These are phyloP conservation scores for Rhodotorula paludigena DNA, from an alignment of 768 basidiomycete species.

Conservation along the genomic window DNA sequence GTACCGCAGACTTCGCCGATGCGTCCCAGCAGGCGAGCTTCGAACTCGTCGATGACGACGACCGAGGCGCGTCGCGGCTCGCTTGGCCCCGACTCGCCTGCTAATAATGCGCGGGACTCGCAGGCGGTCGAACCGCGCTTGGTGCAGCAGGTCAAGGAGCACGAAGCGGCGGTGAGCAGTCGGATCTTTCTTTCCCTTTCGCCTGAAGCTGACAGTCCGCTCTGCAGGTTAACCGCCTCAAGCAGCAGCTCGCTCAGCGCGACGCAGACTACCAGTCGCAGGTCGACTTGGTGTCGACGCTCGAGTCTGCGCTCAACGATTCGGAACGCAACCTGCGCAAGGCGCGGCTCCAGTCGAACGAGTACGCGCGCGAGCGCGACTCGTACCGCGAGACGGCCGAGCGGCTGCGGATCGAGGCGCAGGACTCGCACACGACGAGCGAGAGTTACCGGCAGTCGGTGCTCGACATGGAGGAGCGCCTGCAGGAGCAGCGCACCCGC, in stretches of 20 bases:
- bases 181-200: neutral
- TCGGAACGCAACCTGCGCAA: slow-evolving; percentile 94
- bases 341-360: slow-evolving; percentile 87
- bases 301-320: slow-evolving; percentile 80
- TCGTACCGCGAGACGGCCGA: slow-evolving; percentile 62
- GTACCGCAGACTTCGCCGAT: slow-evolving; percentile 1
- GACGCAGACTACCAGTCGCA: slow-evolving; percentile 85
- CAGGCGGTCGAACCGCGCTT: slow-evolving; percentile 31
- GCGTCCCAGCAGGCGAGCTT: slow-evolving; percentile 5
- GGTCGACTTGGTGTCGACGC: slow-evolving; percentile 77
- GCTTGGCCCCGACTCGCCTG: neutral
- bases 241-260: slow-evolving; percentile 88
- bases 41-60: slow-evolving; percentile 24
- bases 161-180: slow-evolving; percentile 30
- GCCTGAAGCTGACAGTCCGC: slow-evolving; percentile 55
- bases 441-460: slow-evolving; percentile 58
- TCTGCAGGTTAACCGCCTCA: slow-evolving; percentile 82
- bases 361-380: slow-evolving; percentile 80
- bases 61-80: slow-evolving; percentile 11
- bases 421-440: slow-evolving; percentile 74
- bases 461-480: slow-evolving; percentile 56
- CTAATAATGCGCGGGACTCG: slow-evolving; percentile 17
- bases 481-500: slow-evolving; percentile 78
- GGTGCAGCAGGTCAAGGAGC: slow-evolving; percentile 37
- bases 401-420: slow-evolving; percentile 66